phyloP scores from a whole-genome alignment of 2,329 filamentous ascomycete genomes.

The Colletotrichum karsti region DNA sequence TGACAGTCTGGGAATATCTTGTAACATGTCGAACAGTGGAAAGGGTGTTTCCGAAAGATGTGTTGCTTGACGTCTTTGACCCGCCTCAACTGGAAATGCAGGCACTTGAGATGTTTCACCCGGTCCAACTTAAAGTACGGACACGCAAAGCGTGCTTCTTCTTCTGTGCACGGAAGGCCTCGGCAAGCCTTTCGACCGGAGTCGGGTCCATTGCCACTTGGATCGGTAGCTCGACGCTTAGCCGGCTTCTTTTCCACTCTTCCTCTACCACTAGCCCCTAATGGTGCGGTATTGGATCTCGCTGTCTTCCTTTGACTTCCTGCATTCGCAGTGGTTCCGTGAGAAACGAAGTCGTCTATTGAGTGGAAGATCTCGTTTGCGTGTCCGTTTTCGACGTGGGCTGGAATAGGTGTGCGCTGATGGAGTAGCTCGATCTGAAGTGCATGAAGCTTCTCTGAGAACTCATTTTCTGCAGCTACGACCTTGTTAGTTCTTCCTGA shows the following conservation, averaged over 20 bases:
- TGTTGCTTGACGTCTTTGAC: conserved; percentile 10
- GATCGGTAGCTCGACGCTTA: neutral
- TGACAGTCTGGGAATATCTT: neutral
- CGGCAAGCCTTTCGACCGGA: neutral
- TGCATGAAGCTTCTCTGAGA: too few species aligned
- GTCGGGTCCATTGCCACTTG: neutral
- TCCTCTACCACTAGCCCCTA: neutral
- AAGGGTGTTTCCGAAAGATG: neutral
- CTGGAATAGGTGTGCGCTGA: too few species aligned
- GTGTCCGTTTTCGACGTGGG: too few species aligned
- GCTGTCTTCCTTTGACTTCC: neutral
- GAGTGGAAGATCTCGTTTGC: too few species aligned
- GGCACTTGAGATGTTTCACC: neutral
- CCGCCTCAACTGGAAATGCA: neutral
- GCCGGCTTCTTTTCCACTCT: neutral
- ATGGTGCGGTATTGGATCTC: neutral
- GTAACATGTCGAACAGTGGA: neutral
- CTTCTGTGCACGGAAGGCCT: neutral
- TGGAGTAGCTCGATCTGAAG: too few species aligned
- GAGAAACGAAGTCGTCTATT: neutral
- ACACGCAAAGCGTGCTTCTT: neutral
- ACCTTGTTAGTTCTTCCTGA: too few species aligned
- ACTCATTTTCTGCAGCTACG: too few species aligned
- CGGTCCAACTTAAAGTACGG: neutral
- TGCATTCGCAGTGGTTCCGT: neutral